Evolutionary conservation across 2,329 filamentous ascomycete genomes (phyloP), one percentile per base, ranked within the genome.

Genomic region (Dothideomycetes sp.): DNA sequence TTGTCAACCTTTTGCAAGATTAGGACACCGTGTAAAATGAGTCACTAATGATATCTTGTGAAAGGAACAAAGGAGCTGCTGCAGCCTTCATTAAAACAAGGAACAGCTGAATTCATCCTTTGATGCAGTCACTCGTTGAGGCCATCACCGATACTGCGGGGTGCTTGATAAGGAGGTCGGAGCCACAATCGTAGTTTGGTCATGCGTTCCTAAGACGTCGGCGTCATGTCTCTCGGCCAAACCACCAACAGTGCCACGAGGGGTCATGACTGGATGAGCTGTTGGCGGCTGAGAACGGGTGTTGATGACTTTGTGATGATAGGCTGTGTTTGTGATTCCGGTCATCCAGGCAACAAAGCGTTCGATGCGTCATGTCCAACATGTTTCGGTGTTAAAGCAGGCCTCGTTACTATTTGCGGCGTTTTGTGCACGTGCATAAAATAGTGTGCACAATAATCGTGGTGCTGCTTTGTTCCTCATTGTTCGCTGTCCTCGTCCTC

Each of bases 271-370:
- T 39, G 35, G 35, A 13, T n/a, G 27, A 5, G 10, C 11, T 29
- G 27, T 9, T n/a, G 37, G 22, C 37, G 27, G 27, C 35, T 28
- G 35, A 28, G 31, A 39, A 39, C 35, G 35, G 35, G 13, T 39
- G 35, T 30, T 31, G 15, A 17, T 15, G 13, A 28, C 27, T 39
- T 37, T 24, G 28, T 20, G 30, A 33, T 24, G 12, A 24, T 33
- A 33, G 30, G 17, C n/a, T 39, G n/a, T n/a, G n/a, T n/a, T n/a
- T n/a, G n/a, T n/a, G n/a, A n/a, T n/a, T n/a, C 13, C 20, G 35
- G 35, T 39, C 35, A 39, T 39, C 35, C 19, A 39, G 19, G 35
- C 35, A 39, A 39, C 28, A 39, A 39, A 39, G 35, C 27, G 27
- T 15, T 18, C n/a, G 16, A 4, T 27, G 28, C 35, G 35, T 39